Conservation (phyloP, 495 filamentous ascomycete species). For the Hypoxylon trugodes region DNA sequence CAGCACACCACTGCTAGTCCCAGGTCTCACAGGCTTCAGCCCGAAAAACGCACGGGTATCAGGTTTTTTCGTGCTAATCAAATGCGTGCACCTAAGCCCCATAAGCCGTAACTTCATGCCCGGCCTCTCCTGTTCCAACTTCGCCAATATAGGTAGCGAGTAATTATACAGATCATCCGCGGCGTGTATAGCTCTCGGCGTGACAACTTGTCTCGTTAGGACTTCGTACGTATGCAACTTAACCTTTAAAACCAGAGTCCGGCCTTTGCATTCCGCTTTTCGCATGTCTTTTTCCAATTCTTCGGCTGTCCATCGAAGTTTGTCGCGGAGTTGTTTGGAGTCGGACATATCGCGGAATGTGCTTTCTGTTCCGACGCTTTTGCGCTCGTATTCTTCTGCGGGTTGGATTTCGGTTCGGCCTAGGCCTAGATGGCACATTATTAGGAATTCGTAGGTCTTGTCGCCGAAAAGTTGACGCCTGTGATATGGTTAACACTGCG, state of each 20-base stretch:
- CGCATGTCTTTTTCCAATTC: constrained; percentile 88
- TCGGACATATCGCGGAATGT: constrained; percentile 87
- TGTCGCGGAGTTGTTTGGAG: constrained; percentile 72
- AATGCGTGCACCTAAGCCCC: constrained; percentile 85
- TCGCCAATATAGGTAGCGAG: constrained; percentile 81
- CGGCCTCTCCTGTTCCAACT: constrained; percentile 86
- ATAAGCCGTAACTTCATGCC: constrained; percentile 84
- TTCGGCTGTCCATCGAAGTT: constrained; percentile 79
- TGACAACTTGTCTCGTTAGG: constrained; percentile 78
- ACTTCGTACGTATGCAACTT: constrained; percentile 97
- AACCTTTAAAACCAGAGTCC: constrained; percentile 89
- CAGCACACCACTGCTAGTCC: constrained; percentile 16
- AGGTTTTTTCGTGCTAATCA: constrained; percentile 82
- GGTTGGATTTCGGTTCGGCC: constrained; percentile 90
- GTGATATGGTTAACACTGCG: constrained; percentile 4
- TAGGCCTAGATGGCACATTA: constrained; percentile 84
- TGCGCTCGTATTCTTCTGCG: constrained; percentile 87
- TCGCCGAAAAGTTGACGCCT: constrained; percentile 79
- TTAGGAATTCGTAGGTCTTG: constrained; percentile 87
- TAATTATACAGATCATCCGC: constrained; percentile 87
- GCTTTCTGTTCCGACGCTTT: constrained; percentile 92
- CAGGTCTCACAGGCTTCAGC: constrained; percentile 46
- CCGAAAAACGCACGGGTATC: constrained; percentile 84
- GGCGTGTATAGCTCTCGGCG: constrained; percentile 72
- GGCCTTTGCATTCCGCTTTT: constrained; percentile 83